These are phyloP conservation scores for Cadophora gregata DNA, from an alignment of 2,329 filamentous ascomycete genomes.

Conservation along the genomic window DNA sequence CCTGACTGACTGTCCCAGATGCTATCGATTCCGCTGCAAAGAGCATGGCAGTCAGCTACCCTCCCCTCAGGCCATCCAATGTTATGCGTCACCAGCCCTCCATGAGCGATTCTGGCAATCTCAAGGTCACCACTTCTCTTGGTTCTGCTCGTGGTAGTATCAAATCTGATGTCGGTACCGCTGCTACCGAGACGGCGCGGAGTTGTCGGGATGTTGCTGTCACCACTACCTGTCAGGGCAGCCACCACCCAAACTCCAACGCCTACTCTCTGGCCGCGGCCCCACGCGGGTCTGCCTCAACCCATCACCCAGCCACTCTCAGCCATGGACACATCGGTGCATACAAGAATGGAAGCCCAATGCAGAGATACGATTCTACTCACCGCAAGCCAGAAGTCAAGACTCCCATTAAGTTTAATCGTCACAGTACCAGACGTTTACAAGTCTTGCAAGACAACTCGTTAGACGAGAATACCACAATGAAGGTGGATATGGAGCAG, in stretches of 20 bases:
- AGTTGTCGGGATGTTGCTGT: neutral
- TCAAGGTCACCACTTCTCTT: slow-evolving; percentile 10
- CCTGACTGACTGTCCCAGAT: slow-evolving; percentile 8
- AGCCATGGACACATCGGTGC: slow-evolving; percentile 15
- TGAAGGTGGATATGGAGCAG: slow-evolving; percentile 2
- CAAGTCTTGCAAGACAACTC: neutral
- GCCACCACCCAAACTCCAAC: neutral
- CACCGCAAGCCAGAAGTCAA: neutral
- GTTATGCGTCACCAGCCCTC: neutral
- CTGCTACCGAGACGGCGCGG: neutral
- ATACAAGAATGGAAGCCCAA: slow-evolving; percentile 12
- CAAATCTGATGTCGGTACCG: neutral
- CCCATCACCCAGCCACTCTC: neutral
- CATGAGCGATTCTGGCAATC: slow-evolving; percentile 3
- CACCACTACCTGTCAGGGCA: slow-evolving; percentile 4
- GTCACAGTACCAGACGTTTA: neutral
- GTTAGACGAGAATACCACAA: neutral
- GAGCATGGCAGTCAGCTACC: slow-evolving; percentile 14
- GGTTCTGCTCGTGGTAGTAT: slow-evolving; percentile 1
- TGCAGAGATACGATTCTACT: neutral
- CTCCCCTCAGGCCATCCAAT: slow-evolving; percentile 3
- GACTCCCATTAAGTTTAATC: slow-evolving; percentile 9
- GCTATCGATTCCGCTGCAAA: slow-evolving; percentile 10
- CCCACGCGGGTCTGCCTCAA: neutral
- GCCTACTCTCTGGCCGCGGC: neutral